Conservation (phyloP, 495 filamentous ascomycete genomes). For the Extremus antarcticus region DNA sequence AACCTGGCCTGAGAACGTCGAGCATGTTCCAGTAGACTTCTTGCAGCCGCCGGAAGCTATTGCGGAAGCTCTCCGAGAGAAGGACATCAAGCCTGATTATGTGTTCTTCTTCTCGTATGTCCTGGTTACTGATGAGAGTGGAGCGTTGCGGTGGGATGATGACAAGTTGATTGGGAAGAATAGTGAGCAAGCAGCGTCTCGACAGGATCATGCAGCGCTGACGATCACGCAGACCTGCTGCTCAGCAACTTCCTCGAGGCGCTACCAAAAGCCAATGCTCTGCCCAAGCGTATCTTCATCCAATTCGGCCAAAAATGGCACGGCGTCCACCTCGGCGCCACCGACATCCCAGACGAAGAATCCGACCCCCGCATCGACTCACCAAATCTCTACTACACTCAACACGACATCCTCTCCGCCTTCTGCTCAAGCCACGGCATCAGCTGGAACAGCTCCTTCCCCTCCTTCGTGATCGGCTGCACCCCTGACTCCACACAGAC, state of each 20-base stretch:
- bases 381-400: slow-evolving; percentile 42
- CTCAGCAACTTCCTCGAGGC: slow-evolving; percentile 38
- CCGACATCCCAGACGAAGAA: slow-evolving; percentile 34
- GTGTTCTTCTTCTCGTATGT: slow-evolving; percentile 46
- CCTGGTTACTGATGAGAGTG: slow-evolving; percentile 26
- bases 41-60: slow-evolving; percentile 31
- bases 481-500: slow-evolving; percentile 39
- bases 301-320: slow-evolving; percentile 23
- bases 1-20: slow-evolving; percentile 27
- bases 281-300: slow-evolving; percentile 37
- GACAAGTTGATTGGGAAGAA: slow-evolving; percentile 23
- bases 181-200: slow-evolving; percentile 13
- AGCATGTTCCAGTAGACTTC: slow-evolving; percentile 40
- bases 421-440: slow-evolving; percentile 28
- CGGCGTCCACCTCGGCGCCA: slow-evolving; percentile 38
- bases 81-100: slow-evolving; percentile 33
- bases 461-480: slow-evolving; percentile 39
- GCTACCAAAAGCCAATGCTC: slow-evolving; percentile 30
- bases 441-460: slow-evolving; percentile 34
- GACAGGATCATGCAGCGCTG: neutral
- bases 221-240: slow-evolving; percentile 10
- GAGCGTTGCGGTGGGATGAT: slow-evolving; percentile 11
- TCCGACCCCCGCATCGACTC: slow-evolving; percentile 32
- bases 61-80: slow-evolving; percentile 27
- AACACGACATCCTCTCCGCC: slow-evolving; percentile 35